Evolutionary conservation across 257 asterid genomes (phyloP), one percentile per base, ranked within the genome.

Genomic region (Solanum phureja): DNA sequence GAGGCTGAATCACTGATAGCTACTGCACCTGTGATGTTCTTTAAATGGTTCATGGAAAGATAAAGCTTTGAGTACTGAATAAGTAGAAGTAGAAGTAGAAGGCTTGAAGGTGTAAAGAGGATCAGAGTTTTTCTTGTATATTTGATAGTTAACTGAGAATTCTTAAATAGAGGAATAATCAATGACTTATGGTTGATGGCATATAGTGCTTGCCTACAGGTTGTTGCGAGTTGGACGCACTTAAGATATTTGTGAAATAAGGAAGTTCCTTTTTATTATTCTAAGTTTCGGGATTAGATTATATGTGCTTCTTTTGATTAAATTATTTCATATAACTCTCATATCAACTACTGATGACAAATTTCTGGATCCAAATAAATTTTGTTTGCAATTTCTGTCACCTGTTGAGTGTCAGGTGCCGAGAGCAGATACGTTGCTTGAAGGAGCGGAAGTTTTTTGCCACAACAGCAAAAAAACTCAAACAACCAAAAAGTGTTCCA

Each of bases 401-500:
- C 87, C 84, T n/a, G 3, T 13, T 18, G 56, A 92, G 93, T 82
- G 75, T 88, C 86, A 86, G 90, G 87, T 90, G 58, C 86, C 76
- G 88, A 24, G 92, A 90, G 76, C 92, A 62, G 79, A 79, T 89
- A 31, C 88, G 87, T 72, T 91, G 93, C 91, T 89, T 92, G 90
- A 92, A 91, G 73, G 96, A 89, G 88, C 90, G 92, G 83, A 93
- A 89, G 89, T 60, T 90, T 76, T 77, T 62, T 83, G 87, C 93
- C 60, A 92, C 90, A 90, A 87, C 94, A 56, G 79, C 90, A 42
- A 94, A 86, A 87, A 95, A 88, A 84, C 88, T 84, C 88, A 95
- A 91, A 90, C 94, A 92, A 83, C 77, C 87, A 14, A 93, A 90
- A 75, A 64, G 84, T 86, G 87, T 81, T 42, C 72, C 88, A 14